phyloP scores from a whole-genome alignment of 164 flowering plant genomes.

The Stephania yunnanensis region DNA sequence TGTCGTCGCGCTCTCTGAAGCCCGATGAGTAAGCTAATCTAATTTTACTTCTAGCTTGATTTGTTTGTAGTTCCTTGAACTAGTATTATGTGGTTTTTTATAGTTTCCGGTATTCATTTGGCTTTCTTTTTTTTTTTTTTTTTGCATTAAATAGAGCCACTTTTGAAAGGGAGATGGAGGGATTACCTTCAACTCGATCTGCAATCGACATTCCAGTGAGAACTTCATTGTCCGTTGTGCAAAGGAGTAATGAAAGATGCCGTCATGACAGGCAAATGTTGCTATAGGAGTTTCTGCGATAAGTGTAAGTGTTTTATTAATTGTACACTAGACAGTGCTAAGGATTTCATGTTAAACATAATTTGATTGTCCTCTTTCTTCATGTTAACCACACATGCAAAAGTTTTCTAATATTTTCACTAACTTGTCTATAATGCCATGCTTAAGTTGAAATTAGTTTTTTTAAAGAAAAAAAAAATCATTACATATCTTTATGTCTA shows the following conservation, averaged over 20 bases:
- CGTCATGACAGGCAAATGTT: slow-evolving; percentile 94
- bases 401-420: neutral
- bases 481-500: neutral
- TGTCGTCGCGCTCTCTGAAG: slow-evolving; percentile 64
- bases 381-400: neutral
- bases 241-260: slow-evolving; percentile 98
- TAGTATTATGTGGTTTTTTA: neutral
- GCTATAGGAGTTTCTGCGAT: slow-evolving; percentile 89
- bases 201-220: slow-evolving; percentile 87
- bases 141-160: slow-evolving; percentile 66
- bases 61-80: neutral
- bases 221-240: slow-evolving; percentile 85
- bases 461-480: neutral
- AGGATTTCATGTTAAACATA: too few relatives aligned
- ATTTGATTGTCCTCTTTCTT: neutral
- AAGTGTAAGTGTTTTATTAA: slow-evolving; percentile 51
- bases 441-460: neutral
- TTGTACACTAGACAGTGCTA: too few relatives aligned
- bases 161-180: slow-evolving; percentile 92
- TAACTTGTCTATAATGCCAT: neutral
- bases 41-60: neutral
- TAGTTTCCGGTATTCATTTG: neutral
- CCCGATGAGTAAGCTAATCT: slow-evolving; percentile 79
- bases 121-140: neutral
- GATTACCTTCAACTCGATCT: slow-evolving; percentile 72